Evolutionary conservation across 2,329 filamentous ascomycete species (phyloP).

Genomic region (Fonsecaea monophora): DNA sequence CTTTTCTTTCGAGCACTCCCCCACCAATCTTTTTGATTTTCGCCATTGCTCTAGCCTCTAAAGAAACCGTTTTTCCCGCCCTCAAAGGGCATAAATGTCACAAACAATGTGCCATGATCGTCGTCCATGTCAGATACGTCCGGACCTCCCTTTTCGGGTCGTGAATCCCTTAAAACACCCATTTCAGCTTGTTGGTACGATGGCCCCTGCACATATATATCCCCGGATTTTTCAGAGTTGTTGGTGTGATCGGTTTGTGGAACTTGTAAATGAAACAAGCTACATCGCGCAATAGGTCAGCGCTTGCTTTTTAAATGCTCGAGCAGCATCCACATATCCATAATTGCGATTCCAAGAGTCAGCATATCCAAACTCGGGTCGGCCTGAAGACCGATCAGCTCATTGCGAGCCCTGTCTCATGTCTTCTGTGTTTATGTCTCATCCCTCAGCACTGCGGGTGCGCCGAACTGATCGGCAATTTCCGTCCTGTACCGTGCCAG

Average conservation of each 20-base stretch:
- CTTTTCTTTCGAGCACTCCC: background rate
- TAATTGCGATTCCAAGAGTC: background rate
- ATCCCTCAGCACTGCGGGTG: background rate
- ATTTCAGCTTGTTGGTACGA: background rate
- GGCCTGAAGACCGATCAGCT: background rate
- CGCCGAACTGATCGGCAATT: conserved; percentile 6
- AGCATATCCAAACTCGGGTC: background rate
- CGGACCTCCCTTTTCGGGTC: background rate
- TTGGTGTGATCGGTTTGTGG: background rate
- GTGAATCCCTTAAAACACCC: background rate
- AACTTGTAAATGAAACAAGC: background rate
- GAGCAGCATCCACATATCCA: background rate
- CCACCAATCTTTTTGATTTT: background rate
- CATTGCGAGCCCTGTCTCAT: background rate
- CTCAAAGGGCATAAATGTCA: background rate
- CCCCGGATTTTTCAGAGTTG: background rate
- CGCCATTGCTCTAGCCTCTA: background rate
- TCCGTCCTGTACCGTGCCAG: conserved; percentile 9
- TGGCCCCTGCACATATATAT: background rate
- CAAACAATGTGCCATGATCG: background rate
- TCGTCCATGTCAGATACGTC: background rate
- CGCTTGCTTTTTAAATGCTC: background rate
- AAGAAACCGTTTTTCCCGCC: background rate
- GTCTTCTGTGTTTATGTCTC: conserved; percentile 4
- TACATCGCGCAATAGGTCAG: background rate